These are phyloP conservation scores for Coprinellus micaceus DNA, from an alignment of 768 basidiomycete species.

Conservation along the genomic window DNA sequence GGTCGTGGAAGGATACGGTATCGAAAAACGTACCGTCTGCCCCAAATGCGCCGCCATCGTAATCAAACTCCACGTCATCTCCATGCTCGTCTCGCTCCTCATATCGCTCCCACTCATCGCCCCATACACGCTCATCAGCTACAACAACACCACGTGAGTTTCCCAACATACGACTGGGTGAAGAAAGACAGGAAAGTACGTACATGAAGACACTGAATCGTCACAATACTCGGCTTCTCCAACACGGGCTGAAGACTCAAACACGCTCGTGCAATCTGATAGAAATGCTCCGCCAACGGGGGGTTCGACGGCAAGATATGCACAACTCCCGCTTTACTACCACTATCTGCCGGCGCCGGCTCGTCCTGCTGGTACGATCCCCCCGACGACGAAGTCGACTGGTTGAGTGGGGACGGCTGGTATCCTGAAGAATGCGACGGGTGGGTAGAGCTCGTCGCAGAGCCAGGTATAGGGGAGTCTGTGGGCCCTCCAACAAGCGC, in stretches of 20 bases:
- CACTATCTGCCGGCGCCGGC: slow-evolving; percentile 20
- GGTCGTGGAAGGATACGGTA: neutral
- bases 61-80: slow-evolving; percentile 65
- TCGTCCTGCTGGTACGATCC: too few relatives aligned
- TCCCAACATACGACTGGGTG: too few relatives aligned
- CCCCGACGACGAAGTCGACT: too few relatives aligned
- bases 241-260: slow-evolving; percentile 65
- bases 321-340: too few relatives aligned
- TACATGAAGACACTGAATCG: slow-evolving; percentile 57
- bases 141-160: too few relatives aligned
- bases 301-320: too few relatives aligned
- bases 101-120: slow-evolving; percentile 65
- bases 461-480: too few relatives aligned
- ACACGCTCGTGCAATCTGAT: slow-evolving; percentile 62
- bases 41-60: slow-evolving; percentile 63
- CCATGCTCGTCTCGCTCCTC: slow-evolving; percentile 63
- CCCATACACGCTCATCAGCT: slow-evolving; percentile 66
- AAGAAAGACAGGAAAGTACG: too few relatives aligned
- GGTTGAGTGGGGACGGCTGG: too few relatives aligned
- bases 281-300: slow-evolving; percentile 55
- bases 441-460: too few relatives aligned
- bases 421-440: too few relatives aligned
- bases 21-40: slow-evolving; percentile 49
- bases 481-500: slow-evolving; percentile 37
- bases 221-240: slow-evolving; percentile 67